Percentiles rank a stretch among this genome's conserved stretches.
Evolutionary conservation across 768 basidiomycete genomes (phyloP).

Genomic region (Boletus pseudo-olivaceus): DNA sequence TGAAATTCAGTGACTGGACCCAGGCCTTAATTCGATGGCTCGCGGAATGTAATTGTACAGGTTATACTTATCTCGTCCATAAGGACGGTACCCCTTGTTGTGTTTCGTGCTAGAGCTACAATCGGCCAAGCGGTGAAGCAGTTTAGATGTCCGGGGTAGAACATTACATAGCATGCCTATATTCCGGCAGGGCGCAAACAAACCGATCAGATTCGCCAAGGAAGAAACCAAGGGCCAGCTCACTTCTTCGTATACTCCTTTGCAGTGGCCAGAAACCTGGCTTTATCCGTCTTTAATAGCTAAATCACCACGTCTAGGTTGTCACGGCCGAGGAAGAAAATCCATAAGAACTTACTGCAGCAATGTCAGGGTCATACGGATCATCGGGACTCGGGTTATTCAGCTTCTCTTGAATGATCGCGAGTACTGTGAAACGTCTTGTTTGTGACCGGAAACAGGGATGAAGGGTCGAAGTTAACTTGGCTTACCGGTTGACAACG

Average conservation of each 20-base stretch:
- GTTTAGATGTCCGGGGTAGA: background rate
- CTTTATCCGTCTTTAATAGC: slow-evolving; percentile 74
- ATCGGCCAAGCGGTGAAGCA: background rate
- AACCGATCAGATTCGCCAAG: slow-evolving; percentile 4
- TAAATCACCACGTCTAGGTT: slow-evolving; percentile 26
- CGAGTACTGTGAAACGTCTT: slow-evolving; percentile 50
- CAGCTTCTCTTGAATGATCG: slow-evolving; percentile 76
- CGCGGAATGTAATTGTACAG: slow-evolving; percentile 4
- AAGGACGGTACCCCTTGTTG: background rate
- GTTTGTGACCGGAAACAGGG: slow-evolving; percentile 6
- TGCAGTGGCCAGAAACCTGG: slow-evolving; percentile 72
- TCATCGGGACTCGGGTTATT: slow-evolving; percentile 88
- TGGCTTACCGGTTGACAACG: slow-evolving; percentile 58
- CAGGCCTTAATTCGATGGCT: slow-evolving; percentile 4
- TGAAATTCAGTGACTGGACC: slow-evolving; percentile 5
- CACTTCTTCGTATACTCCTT: slow-evolving; percentile 86
- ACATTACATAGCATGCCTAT: slow-evolving; percentile 23
- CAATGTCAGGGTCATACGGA: slow-evolving; percentile 85
- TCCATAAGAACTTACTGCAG: slow-evolving; percentile 52
- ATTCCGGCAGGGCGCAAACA: background rate
- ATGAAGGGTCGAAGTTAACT: slow-evolving; percentile 9
- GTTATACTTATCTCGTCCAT: slow-evolving; percentile 1
- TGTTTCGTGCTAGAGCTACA: slow-evolving; percentile 12
- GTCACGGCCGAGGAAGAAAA: background rate
- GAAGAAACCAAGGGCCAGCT: slow-evolving; percentile 13